Percentiles rank a stretch among this genome's conserved stretches.
These are phyloP conservation scores for Pelagomonas calceolata DNA, from an alignment of 108 stramenopile genomes.

Conservation along the genomic window DNA sequence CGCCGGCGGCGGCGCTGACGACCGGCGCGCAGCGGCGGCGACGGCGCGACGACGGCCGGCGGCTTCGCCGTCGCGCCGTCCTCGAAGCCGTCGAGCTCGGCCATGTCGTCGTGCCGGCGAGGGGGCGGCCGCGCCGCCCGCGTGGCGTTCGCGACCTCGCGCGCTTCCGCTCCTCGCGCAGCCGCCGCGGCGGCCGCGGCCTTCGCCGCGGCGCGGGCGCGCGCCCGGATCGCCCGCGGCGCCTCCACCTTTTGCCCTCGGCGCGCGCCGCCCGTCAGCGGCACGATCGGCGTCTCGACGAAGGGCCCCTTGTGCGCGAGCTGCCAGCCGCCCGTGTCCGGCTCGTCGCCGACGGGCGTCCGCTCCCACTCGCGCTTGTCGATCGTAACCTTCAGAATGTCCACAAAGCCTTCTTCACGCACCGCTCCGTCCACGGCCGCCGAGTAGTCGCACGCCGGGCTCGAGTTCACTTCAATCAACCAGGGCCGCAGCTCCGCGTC, in stretches of 20 bases:
- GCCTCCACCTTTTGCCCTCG: neutral
- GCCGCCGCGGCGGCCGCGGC: no score
- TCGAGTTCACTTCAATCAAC: slow-evolving; percentile 57
- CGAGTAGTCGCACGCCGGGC: slow-evolving; percentile 52
- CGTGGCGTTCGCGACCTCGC: no score
- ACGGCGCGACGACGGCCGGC: no score
- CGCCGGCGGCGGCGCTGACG: no score
- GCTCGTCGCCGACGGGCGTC: slow-evolving; percentile 2
- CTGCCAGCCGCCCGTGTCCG: slow-evolving; percentile 36
- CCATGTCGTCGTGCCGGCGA: no score
- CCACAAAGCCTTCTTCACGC: slow-evolving; percentile 29
- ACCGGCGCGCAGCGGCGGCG: no score
- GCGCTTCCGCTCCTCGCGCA: no score
- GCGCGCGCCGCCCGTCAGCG: slow-evolving; percentile 21
- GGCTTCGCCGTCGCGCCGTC: no score
- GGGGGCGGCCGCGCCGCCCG: no score
- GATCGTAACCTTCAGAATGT: slow-evolving; percentile 36
- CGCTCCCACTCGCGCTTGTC: slow-evolving; percentile 27
- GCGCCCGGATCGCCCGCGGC: neutral
- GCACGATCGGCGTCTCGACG: slow-evolving; percentile 26
- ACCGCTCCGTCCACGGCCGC: slow-evolving; percentile 37
- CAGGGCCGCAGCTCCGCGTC: slow-evolving; percentile 37
- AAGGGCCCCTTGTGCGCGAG: slow-evolving; percentile 26
- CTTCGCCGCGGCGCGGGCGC: no score
- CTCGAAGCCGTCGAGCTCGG: no score